Conservation (phyloP, 768 basidiomycete species). For the Psilocybe cubensis region DNA sequence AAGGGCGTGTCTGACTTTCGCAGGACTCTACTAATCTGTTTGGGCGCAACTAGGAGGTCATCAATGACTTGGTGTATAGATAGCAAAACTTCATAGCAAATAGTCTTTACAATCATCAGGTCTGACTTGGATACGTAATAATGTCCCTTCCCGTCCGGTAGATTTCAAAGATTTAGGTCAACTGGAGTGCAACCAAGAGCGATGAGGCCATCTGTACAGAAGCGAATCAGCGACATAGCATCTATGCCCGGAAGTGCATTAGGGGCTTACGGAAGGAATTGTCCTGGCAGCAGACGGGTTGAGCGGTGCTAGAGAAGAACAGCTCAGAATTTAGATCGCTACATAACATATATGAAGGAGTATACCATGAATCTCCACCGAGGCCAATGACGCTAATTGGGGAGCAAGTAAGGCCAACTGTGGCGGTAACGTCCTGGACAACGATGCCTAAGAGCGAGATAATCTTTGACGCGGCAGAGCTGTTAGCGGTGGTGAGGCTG, state of each 20-base stretch:
- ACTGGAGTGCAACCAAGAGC: slow-evolving; percentile 31
- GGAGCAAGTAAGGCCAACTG: slow-evolving; percentile 31
- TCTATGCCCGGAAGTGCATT: background rate
- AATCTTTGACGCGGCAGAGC: slow-evolving; percentile 8
- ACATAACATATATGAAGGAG: background rate
- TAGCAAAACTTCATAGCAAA: too few species aligned
- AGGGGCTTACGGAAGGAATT: slow-evolving; percentile 33
- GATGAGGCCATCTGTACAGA: slow-evolving; percentile 26
- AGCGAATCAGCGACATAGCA: background rate
- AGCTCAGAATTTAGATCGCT: background rate
- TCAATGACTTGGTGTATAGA: too few species aligned
- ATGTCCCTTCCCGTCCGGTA: background rate
- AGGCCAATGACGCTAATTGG: slow-evolving; percentile 29
- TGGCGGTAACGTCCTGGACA: slow-evolving; percentile 23
- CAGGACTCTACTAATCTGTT: too few species aligned
- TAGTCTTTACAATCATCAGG: background rate
- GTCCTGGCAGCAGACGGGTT: slow-evolving; percentile 35
- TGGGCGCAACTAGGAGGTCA: too few species aligned
- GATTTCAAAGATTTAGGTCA: slow-evolving; percentile 28
- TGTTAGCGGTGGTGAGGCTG: slow-evolving; percentile 22
- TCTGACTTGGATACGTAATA: background rate
- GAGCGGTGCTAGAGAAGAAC: slow-evolving; percentile 21
- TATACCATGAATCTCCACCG: slow-evolving; percentile 26
- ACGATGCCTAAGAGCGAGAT: slow-evolving; percentile 28
- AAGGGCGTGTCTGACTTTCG: too few species aligned